These are phyloP conservation scores for Trichosporon faecale DNA, from an alignment of 1,284 basidiomycete genomes.

Conservation along the genomic window DNA sequence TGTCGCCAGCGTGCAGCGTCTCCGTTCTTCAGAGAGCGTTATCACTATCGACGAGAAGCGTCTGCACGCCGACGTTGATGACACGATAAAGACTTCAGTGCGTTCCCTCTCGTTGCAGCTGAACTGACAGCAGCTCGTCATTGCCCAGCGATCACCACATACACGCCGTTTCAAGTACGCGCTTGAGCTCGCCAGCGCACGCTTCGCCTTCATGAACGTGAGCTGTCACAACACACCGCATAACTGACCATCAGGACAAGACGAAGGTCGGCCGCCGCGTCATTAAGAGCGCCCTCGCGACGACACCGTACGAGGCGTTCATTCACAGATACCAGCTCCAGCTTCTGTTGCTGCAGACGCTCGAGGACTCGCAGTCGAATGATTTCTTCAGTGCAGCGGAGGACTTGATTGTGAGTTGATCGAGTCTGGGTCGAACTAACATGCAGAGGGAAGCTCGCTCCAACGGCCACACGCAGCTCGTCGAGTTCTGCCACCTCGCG, in stretches of 20 bases:
- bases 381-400: constrained; percentile 30
- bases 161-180: constrained; percentile 26
- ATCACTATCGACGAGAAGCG: constrained; percentile 20
- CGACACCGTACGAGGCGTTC: constrained; percentile 15
- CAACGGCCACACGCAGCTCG: constrained; percentile 27
- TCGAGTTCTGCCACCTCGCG: constrained; percentile 31
- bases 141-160: constrained; percentile 26
- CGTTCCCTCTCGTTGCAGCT: constrained; percentile 8
- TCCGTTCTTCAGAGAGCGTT: background rate
- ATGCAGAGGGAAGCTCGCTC: constrained; percentile 26
- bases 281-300: constrained; percentile 29
- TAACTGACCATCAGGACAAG: constrained; percentile 24
- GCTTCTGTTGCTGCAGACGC: constrained; percentile 31
- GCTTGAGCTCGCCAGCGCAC: constrained; percentile 31
- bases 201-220: constrained; percentile 32
- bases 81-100: constrained; percentile 27
- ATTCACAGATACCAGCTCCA: constrained; percentile 34
- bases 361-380: constrained; percentile 19
- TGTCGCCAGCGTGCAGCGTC: background rate
- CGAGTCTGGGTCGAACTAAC: constrained; percentile 7
- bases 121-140: constrained; percentile 24
- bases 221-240: background rate
- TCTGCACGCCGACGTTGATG: constrained; percentile 31
- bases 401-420: constrained; percentile 30
- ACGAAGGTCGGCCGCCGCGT: constrained; percentile 29